phyloP scores from a whole-genome alignment of 2,329 filamentous ascomycete species.

The Trichocomaceae sp. region DNA sequence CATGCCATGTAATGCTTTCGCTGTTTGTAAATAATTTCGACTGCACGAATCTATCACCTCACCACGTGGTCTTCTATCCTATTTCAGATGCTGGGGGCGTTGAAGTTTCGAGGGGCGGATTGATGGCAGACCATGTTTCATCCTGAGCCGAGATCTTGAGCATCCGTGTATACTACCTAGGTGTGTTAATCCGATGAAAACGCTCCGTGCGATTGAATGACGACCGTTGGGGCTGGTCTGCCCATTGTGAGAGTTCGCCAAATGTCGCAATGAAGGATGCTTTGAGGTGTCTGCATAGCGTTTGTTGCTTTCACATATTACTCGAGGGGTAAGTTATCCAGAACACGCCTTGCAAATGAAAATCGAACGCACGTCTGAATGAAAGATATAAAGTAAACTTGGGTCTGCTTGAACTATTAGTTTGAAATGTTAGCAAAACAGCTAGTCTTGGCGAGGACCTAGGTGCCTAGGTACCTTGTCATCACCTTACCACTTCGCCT shows the following conservation, averaged over 20 bases:
- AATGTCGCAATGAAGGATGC: conserved; percentile 32
- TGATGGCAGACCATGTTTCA: neutral
- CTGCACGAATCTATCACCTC: conserved; percentile 28
- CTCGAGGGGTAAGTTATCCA: neutral
- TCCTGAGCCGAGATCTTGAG: neutral
- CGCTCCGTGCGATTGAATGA: conserved; percentile 22
- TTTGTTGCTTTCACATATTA: neutral
- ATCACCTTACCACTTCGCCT: too few relatives aligned
- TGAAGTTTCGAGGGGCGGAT: neutral
- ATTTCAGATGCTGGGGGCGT: neutral
- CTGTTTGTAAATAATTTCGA: conserved; percentile 19
- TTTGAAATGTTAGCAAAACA: neutral
- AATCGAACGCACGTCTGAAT: neutral
- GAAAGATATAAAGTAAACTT: neutral
- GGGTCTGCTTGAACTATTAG: neutral
- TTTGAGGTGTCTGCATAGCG: neutral
- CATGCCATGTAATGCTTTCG: conserved; percentile 29
- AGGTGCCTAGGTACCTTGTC: too few relatives aligned
- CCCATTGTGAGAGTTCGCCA: conserved; percentile 38
- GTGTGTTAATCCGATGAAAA: conserved; percentile 34
- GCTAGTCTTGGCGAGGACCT: neutral
- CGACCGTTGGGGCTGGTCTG: conserved; percentile 38
- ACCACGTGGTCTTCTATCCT: neutral
- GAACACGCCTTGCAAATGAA: neutral
- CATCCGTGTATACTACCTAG: conserved; percentile 14